These are phyloP conservation scores for Mycena citricolor DNA, from an alignment of 1,284 basidiomycete genomes.

Conservation along the genomic window DNA sequence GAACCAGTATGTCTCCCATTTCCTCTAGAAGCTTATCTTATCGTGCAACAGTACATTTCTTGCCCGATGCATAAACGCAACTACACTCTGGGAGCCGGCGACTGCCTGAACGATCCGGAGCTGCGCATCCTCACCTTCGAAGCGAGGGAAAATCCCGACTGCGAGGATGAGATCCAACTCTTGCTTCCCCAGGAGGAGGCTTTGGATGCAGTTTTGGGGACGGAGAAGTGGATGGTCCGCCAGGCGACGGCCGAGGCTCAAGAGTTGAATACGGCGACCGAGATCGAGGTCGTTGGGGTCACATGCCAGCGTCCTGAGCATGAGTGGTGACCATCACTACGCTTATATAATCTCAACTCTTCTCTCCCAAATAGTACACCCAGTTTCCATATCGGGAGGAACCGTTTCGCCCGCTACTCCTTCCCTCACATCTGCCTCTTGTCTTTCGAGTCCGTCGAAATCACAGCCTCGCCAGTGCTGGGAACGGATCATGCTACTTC, in stretches of 20 bases:
- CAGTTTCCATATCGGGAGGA: too few species aligned
- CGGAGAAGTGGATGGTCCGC: conserved; percentile 61
- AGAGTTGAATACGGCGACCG: conserved; percentile 40
- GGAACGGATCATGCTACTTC: too few species aligned
- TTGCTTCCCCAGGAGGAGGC: conserved; percentile 58
- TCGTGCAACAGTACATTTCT: conserved; percentile 35
- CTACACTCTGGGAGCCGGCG: conserved; percentile 58
- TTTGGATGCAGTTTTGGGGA: conserved; percentile 66
- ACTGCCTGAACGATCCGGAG: conserved; percentile 63
- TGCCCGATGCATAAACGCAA: conserved; percentile 77
- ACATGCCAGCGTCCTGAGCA: too few species aligned
- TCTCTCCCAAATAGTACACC: too few species aligned
- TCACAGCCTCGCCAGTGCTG: too few species aligned
- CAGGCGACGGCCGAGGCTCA: conserved; percentile 51
- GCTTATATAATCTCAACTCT: too few species aligned
- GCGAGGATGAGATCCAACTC: conserved; percentile 45
- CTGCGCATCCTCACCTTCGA: conserved; percentile 71
- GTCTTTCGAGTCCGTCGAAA: too few species aligned
- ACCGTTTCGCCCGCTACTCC: too few species aligned
- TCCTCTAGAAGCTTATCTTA: too few species aligned
- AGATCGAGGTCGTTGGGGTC: conserved; percentile 47
- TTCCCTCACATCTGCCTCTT: too few species aligned
- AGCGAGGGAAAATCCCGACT: conserved; percentile 44
- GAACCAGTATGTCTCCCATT: conserved; percentile 24
- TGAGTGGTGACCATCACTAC: too few species aligned